Conservation (phyloP, 192 early-diverging fungal species). For the Entophlyctis luteolus region DNA sequence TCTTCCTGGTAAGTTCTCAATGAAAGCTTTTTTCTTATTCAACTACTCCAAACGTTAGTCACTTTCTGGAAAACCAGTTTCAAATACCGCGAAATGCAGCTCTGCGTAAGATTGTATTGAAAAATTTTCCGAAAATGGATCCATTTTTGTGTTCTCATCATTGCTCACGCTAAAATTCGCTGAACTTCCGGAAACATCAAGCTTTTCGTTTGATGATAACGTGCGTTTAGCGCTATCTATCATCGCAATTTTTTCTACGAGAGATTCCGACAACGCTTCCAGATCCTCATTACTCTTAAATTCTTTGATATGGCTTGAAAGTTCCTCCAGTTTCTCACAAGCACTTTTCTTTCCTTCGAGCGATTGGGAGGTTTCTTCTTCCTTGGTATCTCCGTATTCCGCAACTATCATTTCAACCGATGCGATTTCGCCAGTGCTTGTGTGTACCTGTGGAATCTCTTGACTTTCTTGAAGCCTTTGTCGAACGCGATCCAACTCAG, state of each 20-base stretch:
- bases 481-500: too few species aligned
- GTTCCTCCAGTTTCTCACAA: conserved; percentile 20
- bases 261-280: conserved; percentile 7
- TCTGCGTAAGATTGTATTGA: conserved; percentile 23
- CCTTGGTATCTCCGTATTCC: not conserved
- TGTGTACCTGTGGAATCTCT: too few species aligned
- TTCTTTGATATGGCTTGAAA: conserved; percentile 23
- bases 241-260: conserved; percentile 11
- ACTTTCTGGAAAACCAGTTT: too few species aligned
- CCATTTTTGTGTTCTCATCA: not conserved
- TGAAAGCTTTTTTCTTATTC: conserved; percentile 4
- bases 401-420: not conserved
- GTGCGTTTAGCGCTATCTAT: conserved; percentile 21
- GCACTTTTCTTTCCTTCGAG: not conserved
- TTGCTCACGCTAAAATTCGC: not conserved
- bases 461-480: too few species aligned
- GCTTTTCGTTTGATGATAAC: conserved; percentile 14
- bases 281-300: conserved; percentile 26
- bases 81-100: conserved; percentile 13
- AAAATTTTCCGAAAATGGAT: conserved; percentile 13
- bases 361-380: not conserved
- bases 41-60: too few species aligned
- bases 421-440: conserved; percentile 10
- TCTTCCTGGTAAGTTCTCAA: conserved; percentile 1
- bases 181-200: not conserved